These are phyloP conservation scores for Candida maesae DNA, from an alignment of 805 yeast species.

Conservation along the genomic window DNA sequence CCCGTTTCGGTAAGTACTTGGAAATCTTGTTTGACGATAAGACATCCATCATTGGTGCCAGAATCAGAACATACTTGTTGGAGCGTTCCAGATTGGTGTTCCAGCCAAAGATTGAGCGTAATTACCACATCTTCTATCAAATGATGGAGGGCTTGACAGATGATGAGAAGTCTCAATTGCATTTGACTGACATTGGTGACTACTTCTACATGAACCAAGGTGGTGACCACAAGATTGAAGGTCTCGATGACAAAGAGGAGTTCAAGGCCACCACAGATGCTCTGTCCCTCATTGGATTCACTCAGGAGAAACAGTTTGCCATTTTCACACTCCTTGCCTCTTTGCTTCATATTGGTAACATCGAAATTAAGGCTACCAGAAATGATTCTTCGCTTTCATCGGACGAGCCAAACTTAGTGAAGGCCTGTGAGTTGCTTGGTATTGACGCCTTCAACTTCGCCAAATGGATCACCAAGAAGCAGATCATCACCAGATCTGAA, in stretches of 20 bases:
- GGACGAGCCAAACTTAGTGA: slow-evolving; percentile 81
- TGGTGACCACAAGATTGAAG: slow-evolving; percentile 64
- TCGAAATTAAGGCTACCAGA: slow-evolving; percentile 79
- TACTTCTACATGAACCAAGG: slow-evolving; percentile 88
- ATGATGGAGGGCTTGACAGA: slow-evolving; percentile 64
- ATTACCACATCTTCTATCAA: slow-evolving; percentile 94
- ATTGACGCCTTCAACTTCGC: slow-evolving; percentile 70
- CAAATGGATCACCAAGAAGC: slow-evolving; percentile 91
- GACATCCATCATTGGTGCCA: slow-evolving; percentile 87
- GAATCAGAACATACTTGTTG: slow-evolving; percentile 85
- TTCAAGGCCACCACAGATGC: slow-evolving; percentile 75
- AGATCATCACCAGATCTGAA: slow-evolving; percentile 88
- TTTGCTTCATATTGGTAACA: slow-evolving; percentile 88
- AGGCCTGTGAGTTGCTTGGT: slow-evolving; percentile 82
- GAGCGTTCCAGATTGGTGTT: slow-evolving; percentile 94
- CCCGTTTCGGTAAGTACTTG: slow-evolving; percentile 94
- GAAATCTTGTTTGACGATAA: slow-evolving; percentile 80
- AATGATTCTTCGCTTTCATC: slow-evolving; percentile 76
- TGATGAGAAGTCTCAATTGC: slow-evolving; percentile 51
- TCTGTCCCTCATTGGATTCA: slow-evolving; percentile 72
- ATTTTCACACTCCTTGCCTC: slow-evolving; percentile 84
- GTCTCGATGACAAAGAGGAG: slow-evolving; percentile 81
- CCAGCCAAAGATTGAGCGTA: slow-evolving; percentile 88
- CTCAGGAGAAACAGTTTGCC: slow-evolving; percentile 50
- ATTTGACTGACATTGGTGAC: slow-evolving; percentile 61